A percentile compares a stretch with the other conserved stretches of the same genome.
Conservation (phyloP, 768 basidiomycete species). For the Naganishia friedmannii region DNA sequence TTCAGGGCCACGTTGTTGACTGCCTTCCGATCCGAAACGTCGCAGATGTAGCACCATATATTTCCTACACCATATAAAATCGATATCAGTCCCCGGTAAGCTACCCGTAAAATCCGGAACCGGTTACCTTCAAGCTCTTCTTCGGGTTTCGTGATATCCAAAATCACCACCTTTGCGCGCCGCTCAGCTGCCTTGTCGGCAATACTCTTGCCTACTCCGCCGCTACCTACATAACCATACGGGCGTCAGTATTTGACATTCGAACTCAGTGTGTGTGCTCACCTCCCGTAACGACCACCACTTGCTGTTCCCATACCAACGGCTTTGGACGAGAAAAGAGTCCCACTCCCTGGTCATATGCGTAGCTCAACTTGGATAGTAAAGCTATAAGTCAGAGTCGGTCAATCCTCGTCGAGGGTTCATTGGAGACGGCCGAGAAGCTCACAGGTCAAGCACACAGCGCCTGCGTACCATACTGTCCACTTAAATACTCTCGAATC, state of each 20-base stretch:
- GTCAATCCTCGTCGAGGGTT: constrained; percentile 40
- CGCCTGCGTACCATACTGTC: constrained; percentile 9
- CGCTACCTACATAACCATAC: constrained; percentile 61
- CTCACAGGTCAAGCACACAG: not conserved
- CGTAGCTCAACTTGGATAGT: constrained; percentile 61
- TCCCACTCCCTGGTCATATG: constrained; percentile 73
- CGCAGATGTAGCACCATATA: constrained; percentile 81
- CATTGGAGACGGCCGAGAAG: too few species aligned
- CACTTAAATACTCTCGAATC: not conserved
- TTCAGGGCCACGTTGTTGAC: constrained; percentile 71
- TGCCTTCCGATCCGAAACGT: constrained; percentile 83
- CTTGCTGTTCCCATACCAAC: constrained; percentile 82
- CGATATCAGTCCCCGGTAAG: not conserved
- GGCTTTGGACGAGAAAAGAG: constrained; percentile 62
- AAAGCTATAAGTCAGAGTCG: constrained; percentile 57
- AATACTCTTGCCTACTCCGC: constrained; percentile 81
- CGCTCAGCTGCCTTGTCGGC: constrained; percentile 81
- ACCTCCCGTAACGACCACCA: constrained; percentile 90
- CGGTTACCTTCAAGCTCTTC: constrained; percentile 37
- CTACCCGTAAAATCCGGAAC: not conserved
- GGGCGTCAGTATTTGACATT: not conserved
- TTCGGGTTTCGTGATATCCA: constrained; percentile 82
- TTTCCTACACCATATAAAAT: constrained; percentile 59
- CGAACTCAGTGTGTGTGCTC: constrained; percentile 33
- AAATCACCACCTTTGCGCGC: constrained; percentile 76